Evolutionary conservation across 192 early-diverging fungal species (phyloP).

Genomic region (Backusella tarrabulga): DNA sequence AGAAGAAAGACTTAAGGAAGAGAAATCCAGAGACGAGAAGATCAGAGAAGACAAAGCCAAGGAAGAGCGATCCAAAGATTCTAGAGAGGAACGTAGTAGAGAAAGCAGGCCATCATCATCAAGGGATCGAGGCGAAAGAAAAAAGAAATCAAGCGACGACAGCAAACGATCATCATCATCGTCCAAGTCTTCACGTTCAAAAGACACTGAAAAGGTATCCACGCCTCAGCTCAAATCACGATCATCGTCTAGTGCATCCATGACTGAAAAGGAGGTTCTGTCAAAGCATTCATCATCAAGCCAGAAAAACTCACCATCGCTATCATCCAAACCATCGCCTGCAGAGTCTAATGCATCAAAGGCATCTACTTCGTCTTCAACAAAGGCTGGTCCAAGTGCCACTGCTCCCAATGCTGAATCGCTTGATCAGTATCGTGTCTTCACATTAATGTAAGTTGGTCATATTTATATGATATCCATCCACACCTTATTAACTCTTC

Average conservation of each 20-base stretch:
- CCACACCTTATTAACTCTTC: too few species aligned
- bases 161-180: not conserved
- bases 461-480: not conserved
- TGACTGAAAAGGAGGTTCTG: not conserved
- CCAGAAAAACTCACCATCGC: not conserved
- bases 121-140: not conserved
- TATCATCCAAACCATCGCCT: not conserved
- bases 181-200: not conserved
- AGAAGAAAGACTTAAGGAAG: not conserved
- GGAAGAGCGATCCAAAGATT: not conserved
- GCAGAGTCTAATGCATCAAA: not conserved
- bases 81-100: not conserved
- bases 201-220: not conserved
- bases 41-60: not conserved
- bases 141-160: not conserved
- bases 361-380: not conserved
- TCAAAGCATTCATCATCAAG: not conserved
- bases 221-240: not conserved
- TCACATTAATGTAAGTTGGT: slow-evolving; percentile 21
- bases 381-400: not conserved
- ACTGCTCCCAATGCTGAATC: slow-evolving; percentile 25
- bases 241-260: not conserved
- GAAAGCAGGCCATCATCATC: not conserved
- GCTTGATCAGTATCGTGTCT: slow-evolving; percentile 11
- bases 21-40: not conserved